Evolutionary conservation across 345 rosid species (phyloP), one percentile per base, ranked within the genome.

Genomic region (Salix koriyanagi): DNA sequence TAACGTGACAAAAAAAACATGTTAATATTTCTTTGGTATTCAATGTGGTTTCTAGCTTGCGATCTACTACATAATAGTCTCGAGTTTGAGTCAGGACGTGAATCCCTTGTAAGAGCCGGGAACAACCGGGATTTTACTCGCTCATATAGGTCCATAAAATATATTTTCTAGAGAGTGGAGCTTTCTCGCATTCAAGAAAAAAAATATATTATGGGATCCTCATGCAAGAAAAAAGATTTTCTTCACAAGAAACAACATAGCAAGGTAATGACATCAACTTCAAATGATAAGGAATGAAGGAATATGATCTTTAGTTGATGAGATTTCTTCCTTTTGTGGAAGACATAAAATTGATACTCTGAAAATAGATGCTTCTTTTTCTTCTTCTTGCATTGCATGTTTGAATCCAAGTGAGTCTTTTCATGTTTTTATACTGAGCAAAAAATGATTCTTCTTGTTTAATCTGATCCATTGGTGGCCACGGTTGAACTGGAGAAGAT

Each of bases 41-140:
- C 37, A 34, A 5, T 34, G 1, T 34, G 37, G 6, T 34, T 34
- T 34, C 6, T 5, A 5, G 6, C 0, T 34, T 34, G 37, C 0
- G 34, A 32, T 32, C 34, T 32, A 0, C 5, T 4, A 0, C 34
- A 32, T 1, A 4, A 1, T 0, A 32, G 0, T 32, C 34, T 32
- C 34, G 1, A 32, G 34, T 30, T 30, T 30, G 2, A 30, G 32
- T 30, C 0, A 30, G 0, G 32, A 0, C 4, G 32, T 30, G 4
- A 0, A 30, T 0, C 0, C 4, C 32, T 30, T 30, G 4, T 30
- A 30, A 30, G 4, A 30, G 4, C 0, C 0, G 3, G 4, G 32
- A 30, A 30, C 4, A 30, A 30, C 32, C 0, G 0, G 4, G 4
- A 0, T 30, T 30, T 30, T 30, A 30, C 32, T 30, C 4, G 32